Conservation (phyloP, 106 monocot species). For the Platanthera guangdongensis region DNA sequence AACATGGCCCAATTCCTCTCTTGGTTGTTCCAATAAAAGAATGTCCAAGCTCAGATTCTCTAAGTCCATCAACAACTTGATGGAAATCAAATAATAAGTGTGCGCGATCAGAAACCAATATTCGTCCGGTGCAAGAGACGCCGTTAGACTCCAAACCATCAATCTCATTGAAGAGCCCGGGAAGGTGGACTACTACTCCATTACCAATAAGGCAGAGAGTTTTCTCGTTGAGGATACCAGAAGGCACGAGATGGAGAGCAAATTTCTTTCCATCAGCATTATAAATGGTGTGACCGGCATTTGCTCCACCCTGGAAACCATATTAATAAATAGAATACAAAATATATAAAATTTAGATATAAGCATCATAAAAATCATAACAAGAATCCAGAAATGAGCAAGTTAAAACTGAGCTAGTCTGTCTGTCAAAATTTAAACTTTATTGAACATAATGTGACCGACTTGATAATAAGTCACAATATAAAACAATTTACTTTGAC, state of each 20-base stretch:
- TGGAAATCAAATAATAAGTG: conserved; percentile 93
- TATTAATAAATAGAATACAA: background rate
- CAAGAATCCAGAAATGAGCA: background rate
- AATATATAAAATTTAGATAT: background rate
- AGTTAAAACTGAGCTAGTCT: background rate
- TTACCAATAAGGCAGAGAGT: conserved; percentile 87
- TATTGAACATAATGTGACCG: background rate
- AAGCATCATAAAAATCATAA: background rate
- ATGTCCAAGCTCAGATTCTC: conserved; percentile 80
- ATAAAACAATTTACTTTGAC: background rate
- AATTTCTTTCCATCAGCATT: conserved; percentile 90
- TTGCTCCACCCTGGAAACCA: conserved; percentile 74
- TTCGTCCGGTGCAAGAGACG: conserved; percentile 61
- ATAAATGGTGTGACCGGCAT: conserved; percentile 96
- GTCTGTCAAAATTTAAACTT: background rate
- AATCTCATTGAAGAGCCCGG: conserved; percentile 84
- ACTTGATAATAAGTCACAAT: background rate
- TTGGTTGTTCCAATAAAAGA: conserved; percentile 95
- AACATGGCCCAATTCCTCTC: conserved; percentile 91
- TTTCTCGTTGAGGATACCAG: conserved; percentile 83
- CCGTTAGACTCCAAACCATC: conserved; percentile 75
- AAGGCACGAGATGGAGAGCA: conserved; percentile 93
- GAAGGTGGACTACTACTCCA: conserved; percentile 85
- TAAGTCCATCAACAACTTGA: conserved; percentile 71
- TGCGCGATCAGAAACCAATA: conserved; percentile 89